phyloP scores from a whole-genome alignment of 805 yeast species.

The Maudiozyma turicensis region DNA sequence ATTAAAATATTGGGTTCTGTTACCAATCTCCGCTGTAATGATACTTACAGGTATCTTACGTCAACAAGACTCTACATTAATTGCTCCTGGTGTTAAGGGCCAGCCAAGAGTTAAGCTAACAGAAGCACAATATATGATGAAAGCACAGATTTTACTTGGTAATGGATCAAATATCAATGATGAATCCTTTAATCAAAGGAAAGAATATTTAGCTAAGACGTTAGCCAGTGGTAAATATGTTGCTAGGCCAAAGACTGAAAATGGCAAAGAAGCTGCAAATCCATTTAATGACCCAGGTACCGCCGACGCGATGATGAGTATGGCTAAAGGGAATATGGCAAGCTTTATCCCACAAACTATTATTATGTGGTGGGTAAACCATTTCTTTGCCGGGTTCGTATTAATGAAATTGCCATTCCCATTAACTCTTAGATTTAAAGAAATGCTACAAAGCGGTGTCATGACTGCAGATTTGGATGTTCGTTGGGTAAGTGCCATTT shows the following conservation, averaged over 20 bases:
- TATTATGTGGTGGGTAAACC: slow-evolving; percentile 94
- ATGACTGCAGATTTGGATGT: slow-evolving; percentile 78
- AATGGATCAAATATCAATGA: slow-evolving; percentile 45
- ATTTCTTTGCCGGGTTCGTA: slow-evolving; percentile 84
- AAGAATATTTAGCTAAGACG: slow-evolving; percentile 36
- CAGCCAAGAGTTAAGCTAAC: slow-evolving; percentile 41
- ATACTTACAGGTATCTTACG: slow-evolving; percentile 75
- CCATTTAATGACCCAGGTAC: slow-evolving; percentile 65
- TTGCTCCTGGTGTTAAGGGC: slow-evolving; percentile 49
- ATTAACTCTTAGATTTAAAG: slow-evolving; percentile 77
- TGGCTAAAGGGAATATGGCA: slow-evolving; percentile 74
- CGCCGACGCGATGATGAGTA: slow-evolving; percentile 61
- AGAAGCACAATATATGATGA: slow-evolving; percentile 55
- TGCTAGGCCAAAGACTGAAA: slow-evolving; percentile 34
- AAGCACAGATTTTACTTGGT: slow-evolving; percentile 47
- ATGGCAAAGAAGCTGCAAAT: slow-evolving; percentile 35
- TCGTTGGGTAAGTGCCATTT: slow-evolving; percentile 84
- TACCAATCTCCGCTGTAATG: slow-evolving; percentile 88
- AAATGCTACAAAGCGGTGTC: slow-evolving; percentile 85
- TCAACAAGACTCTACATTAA: slow-evolving; percentile 51
- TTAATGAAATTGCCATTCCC: slow-evolving; percentile 88
- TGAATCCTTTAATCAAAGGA: slow-evolving; percentile 45
- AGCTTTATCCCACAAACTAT: slow-evolving; percentile 85
- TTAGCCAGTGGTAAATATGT: slow-evolving; percentile 47
- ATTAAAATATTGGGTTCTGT: slow-evolving; percentile 78